Base-by-base conservation (phyloP, 2,329 filamentous ascomycete genomes). In the Pseudogymnoascus sp. region DNA sequence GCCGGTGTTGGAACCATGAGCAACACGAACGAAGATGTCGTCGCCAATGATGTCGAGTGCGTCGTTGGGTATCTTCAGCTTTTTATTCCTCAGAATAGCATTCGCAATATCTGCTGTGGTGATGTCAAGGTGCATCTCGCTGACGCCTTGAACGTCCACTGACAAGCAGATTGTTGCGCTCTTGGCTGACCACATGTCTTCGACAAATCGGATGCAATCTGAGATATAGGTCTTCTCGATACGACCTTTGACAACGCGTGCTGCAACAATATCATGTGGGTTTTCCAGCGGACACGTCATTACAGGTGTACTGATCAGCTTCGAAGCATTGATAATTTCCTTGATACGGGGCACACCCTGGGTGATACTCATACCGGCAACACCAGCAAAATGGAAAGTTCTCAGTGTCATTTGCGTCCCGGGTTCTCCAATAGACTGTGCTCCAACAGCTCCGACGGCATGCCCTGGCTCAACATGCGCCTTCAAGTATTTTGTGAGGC, bases 341-440 rank as follows among this genome's bases (percentile, higher is more conserved):
- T 99, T 99, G 80, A 99, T 99, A 87, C 94, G 93, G 1, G 94
- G 94, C 6, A 99, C 94, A 90, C 94, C 94, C 72, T 97, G 91
- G 0, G 94, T 99, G 72, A 99, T 96, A 82, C 91, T 96, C 94
- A 99, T 97, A 74, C 93, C 93, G 45, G 94, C 94, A 66, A 99
- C 94, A 89, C 94, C 94, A 73, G 94, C 94, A 80, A 99, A 99
- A 89, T 97, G 94, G 85, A 97, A 97, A 73, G 94, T 97, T 78
- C 97, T 97, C 66, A 99, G 78, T 1, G 94, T 99, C 94, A 99
- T 99, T 76, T 99, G 94, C 0, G 94, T 99, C 73, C 94, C 94
- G 0, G 94, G 94, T 72, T 99, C 94, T 76, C 94, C 94, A 69
- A 99, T 99, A 1, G 93, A 97, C 75, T 99, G 94, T 1, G 94